These are phyloP conservation scores for Endogone sp. DNA, from an alignment of 192 early-diverging fungal genomes.

Conservation along the genomic window DNA sequence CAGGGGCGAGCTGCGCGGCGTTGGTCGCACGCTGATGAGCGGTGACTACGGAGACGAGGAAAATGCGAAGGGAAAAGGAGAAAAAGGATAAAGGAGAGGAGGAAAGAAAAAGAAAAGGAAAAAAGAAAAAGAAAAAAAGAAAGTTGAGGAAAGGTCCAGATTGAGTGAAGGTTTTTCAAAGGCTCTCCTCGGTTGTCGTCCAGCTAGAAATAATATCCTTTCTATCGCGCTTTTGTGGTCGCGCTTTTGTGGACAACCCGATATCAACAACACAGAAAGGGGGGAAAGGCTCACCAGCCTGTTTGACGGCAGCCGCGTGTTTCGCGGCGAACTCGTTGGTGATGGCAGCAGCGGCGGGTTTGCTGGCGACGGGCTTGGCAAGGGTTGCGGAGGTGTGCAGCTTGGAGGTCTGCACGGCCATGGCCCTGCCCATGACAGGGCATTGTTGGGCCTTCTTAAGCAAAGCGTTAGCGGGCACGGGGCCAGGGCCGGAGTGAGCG, in stretches of 20 bases:
- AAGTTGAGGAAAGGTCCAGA: neutral
- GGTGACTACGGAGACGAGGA: constrained; percentile 38
- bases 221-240: constrained; percentile 4
- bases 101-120: neutral
- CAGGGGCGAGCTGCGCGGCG: constrained; percentile 29
- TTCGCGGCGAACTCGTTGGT: too few species aligned
- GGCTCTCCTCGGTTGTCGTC: too few species aligned
- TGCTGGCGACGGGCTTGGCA: constrained; percentile 26
- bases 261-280: too few species aligned
- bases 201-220: constrained; percentile 14
- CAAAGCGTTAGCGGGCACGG: constrained; percentile 37
- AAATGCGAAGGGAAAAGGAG: constrained; percentile 17
- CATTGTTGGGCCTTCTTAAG: constrained; percentile 63
- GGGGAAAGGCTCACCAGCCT: too few species aligned
- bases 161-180: too few species aligned
- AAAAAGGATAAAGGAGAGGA: too few species aligned
- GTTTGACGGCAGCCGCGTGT: too few species aligned
- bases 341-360: constrained; percentile 12
- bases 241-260: constrained; percentile 11
- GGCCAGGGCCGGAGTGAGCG: constrained; percentile 22
- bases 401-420: constrained; percentile 52
- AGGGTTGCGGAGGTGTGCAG: constrained; percentile 32
- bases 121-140: neutral
- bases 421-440: constrained; percentile 78
- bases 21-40: neutral